A percentile compares a stretch with the other conserved stretches of the same genome.
phyloP scores from a whole-genome alignment of 2,329 filamentous ascomycete genomes.

The Hymenoscyphus infarciens region DNA sequence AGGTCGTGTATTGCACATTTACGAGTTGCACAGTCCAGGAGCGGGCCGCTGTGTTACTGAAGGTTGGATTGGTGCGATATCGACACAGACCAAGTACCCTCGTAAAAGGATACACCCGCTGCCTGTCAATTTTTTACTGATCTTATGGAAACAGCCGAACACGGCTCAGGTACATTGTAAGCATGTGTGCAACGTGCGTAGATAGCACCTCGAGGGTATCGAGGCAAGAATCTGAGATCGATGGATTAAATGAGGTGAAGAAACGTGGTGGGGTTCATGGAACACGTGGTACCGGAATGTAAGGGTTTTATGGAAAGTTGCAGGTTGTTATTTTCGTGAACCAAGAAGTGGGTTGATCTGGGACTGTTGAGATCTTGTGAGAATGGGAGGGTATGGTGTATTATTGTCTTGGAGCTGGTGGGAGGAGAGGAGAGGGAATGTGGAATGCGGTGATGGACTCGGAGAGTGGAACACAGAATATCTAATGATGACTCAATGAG shows the following conservation, averaged over 20 bases:
- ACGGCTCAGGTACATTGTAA: neutral
- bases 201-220: neutral
- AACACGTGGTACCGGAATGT: neutral
- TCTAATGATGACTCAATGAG: no score
- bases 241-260: neutral
- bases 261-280: neutral
- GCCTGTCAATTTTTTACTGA: neutral
- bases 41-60: neutral
- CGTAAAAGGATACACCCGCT: neutral
- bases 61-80: no score
- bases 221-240: neutral
- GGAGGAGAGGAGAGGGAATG: no score
- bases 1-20: neutral
- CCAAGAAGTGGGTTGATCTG: neutral
- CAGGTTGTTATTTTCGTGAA: neutral
- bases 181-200: neutral
- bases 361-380: neutral
- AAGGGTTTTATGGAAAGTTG: neutral
- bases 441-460: no score
- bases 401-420: neutral
- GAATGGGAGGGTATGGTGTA: neutral
- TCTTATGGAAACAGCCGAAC: neutral
- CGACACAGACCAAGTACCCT: no score
- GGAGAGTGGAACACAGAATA: no score
- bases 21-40: neutral